Conservation (phyloP, 768 basidiomycete genomes). For the Agaricus bisporus region DNA sequence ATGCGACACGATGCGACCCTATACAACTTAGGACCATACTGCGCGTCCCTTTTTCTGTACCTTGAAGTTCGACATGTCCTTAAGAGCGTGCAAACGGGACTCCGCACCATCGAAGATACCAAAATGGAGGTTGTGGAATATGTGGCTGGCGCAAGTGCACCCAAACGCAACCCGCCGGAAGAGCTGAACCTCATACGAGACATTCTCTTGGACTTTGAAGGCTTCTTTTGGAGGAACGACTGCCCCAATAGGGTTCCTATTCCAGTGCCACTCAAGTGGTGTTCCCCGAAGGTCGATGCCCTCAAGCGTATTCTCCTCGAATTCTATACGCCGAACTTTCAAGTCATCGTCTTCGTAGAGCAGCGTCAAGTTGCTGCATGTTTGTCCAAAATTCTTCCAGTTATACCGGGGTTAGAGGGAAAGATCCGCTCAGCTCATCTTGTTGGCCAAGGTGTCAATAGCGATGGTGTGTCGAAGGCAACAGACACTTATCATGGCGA, state of each 20-base stretch:
- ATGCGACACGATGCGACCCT: slow-evolving; percentile 57
- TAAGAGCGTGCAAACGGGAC: slow-evolving; percentile 5
- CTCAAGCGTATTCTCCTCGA: slow-evolving; percentile 57
- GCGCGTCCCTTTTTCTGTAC: slow-evolving; percentile 68
- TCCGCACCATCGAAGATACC: background rate
- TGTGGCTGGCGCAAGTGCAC: slow-evolving; percentile 11
- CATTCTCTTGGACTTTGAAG: slow-evolving; percentile 40
- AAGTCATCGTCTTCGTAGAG: slow-evolving; percentile 83
- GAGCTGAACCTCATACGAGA: slow-evolving; percentile 29
- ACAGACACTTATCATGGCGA: slow-evolving; percentile 46
- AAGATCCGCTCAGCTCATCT: slow-evolving; percentile 58
- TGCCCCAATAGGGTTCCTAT: slow-evolving; percentile 29
- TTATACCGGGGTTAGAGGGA: slow-evolving; percentile 49
- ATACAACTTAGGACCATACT: slow-evolving; percentile 64
- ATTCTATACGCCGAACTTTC: slow-evolving; percentile 52
- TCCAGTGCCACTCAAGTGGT: slow-evolving; percentile 51
- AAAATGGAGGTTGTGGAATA: slow-evolving; percentile 16
- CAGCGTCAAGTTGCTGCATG: slow-evolving; percentile 75
- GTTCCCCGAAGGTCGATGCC: slow-evolving; percentile 63
- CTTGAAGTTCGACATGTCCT: slow-evolving; percentile 51
- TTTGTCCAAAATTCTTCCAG: slow-evolving; percentile 58
- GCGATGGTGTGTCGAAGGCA: slow-evolving; percentile 33
- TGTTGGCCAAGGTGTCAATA: slow-evolving; percentile 60
- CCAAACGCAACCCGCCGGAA: slow-evolving; percentile 23
- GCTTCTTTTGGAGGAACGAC: slow-evolving; percentile 35